Percentiles rank a stretch among this genome's conserved stretches.
Evolutionary conservation across 2,329 filamentous ascomycete species (phyloP).

Genomic region (Sporothrix sp.): DNA sequence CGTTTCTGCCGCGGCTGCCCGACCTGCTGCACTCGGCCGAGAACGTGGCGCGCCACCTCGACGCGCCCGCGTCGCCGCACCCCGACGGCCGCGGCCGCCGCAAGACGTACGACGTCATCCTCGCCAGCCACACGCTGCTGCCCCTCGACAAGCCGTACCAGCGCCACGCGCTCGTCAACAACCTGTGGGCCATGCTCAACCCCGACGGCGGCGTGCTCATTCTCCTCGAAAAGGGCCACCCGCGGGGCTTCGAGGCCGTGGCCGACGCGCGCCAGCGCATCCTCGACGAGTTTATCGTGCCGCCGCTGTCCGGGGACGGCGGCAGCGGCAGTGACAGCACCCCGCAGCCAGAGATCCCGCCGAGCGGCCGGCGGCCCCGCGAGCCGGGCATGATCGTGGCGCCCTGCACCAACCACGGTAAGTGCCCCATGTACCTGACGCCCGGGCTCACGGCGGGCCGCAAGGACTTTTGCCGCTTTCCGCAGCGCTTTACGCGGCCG

Average conservation of each 20-base stretch:
- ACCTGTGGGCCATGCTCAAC: constrained; percentile 79
- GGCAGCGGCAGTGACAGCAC: constrained; percentile 15
- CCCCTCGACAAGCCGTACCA: constrained; percentile 64
- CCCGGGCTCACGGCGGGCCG: constrained; percentile 62
- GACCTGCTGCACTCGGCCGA: constrained; percentile 64
- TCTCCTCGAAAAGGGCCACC: constrained; percentile 81
- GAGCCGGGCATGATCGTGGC: constrained; percentile 57
- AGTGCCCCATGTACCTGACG: constrained; percentile 78
- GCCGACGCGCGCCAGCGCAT: constrained; percentile 74
- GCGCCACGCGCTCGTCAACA: constrained; percentile 71
- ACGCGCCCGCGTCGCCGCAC: constrained; percentile 44
- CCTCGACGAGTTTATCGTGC: constrained; percentile 64
- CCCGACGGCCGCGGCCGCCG: constrained; percentile 30
- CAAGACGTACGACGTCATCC: constrained; percentile 82
- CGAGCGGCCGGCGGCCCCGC: constrained; percentile 22
- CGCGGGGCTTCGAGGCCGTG: constrained; percentile 84
- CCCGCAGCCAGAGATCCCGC: too few relatives aligned
- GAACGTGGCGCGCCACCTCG: constrained; percentile 47
- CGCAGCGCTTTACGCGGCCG: constrained; percentile 79
- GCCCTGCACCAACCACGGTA: constrained; percentile 78
- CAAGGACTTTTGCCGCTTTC: constrained; percentile 86
- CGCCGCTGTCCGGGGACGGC: constrained; percentile 25
- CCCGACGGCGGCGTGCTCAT: constrained; percentile 79
- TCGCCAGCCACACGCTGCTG: constrained; percentile 78
- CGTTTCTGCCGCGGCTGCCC: constrained; percentile 83